Evolutionary conservation across 768 basidiomycete genomes (phyloP).

Genomic region (Xerocomus spinulosus): DNA sequence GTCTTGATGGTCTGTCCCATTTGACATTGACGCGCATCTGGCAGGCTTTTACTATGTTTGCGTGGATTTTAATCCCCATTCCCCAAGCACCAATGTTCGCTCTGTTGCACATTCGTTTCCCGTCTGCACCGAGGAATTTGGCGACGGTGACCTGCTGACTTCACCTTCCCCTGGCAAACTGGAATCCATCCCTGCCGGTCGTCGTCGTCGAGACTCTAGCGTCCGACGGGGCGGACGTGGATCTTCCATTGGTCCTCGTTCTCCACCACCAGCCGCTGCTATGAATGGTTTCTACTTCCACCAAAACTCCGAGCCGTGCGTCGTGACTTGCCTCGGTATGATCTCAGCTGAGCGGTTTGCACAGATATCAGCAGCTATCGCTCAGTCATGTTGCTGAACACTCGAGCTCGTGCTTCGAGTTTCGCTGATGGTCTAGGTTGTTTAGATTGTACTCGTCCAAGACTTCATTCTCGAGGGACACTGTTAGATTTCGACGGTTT

Average conservation of each 20-base stretch:
- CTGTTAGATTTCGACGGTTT: background rate
- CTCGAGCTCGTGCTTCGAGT: slow-evolving; percentile 77
- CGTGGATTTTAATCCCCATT: slow-evolving; percentile 80
- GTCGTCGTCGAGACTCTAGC: slow-evolving; percentile 44
- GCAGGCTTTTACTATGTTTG: slow-evolving; percentile 95
- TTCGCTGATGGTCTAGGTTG: slow-evolving; percentile 50
- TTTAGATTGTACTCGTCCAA: too few species aligned
- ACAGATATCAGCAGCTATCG: slow-evolving; percentile 84
- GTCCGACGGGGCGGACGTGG: slow-evolving; percentile 42
- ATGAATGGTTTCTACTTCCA: slow-evolving; percentile 95
- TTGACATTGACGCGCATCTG: slow-evolving; percentile 9
- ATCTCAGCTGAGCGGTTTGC: slow-evolving; percentile 7
- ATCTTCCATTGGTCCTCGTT: slow-evolving; percentile 44
- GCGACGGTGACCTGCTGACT: slow-evolving; percentile 26
- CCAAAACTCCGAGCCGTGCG: slow-evolving; percentile 88
- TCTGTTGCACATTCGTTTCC: slow-evolving; percentile 35
- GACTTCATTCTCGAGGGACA: background rate
- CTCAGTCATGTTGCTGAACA: slow-evolving; percentile 73
- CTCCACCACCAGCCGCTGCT: slow-evolving; percentile 52
- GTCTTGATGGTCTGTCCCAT: background rate
- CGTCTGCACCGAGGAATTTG: slow-evolving; percentile 25
- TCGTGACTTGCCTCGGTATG: slow-evolving; percentile 16
- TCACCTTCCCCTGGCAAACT: slow-evolving; percentile 33
- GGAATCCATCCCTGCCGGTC: slow-evolving; percentile 36
- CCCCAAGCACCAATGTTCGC: slow-evolving; percentile 33